Conservation (phyloP, 2,329 filamentous ascomycete genomes). For the Fusarium sp. region DNA sequence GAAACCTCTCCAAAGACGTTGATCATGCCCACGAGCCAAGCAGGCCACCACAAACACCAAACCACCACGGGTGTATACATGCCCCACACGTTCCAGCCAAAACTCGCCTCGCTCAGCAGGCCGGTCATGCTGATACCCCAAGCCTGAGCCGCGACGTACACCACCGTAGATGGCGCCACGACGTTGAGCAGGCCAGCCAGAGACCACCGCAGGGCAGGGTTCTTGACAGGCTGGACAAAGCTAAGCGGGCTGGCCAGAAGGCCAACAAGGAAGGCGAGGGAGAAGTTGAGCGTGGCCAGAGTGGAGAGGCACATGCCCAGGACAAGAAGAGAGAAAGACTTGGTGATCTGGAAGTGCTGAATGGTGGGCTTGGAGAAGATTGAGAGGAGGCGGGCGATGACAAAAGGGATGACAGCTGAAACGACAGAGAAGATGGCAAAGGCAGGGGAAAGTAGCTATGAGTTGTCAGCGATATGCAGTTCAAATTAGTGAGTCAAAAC, state of each 20-base stretch:
- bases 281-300: slow-evolving; percentile 96
- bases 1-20: slow-evolving; percentile 60
- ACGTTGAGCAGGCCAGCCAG: slow-evolving; percentile 67
- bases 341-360: slow-evolving; percentile 83
- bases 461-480: not conserved
- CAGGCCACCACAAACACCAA: slow-evolving; percentile 97
- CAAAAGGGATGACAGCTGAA: slow-evolving; percentile 67
- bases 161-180: slow-evolving; percentile 71
- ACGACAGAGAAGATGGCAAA: slow-evolving; percentile 69
- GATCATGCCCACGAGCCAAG: slow-evolving; percentile 78
- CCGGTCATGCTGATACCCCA: slow-evolving; percentile 60
- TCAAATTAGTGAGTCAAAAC: not conserved
- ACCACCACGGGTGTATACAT: slow-evolving; percentile 90
- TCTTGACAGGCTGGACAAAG: slow-evolving; percentile 71
- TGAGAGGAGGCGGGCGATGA: slow-evolving; percentile 68
- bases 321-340: slow-evolving; percentile 91
- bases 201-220: slow-evolving; percentile 53
- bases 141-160: slow-evolving; percentile 59
- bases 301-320: slow-evolving; percentile 93
- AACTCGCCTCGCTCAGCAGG: slow-evolving; percentile 79
- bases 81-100: slow-evolving; percentile 90
- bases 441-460: slow-evolving; percentile 68
- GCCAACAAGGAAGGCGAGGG: slow-evolving; percentile 86
- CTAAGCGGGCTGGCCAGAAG: slow-evolving; percentile 81
- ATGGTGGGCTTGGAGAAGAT: slow-evolving; percentile 64